phyloP scores from a whole-genome alignment of 257 asterid genomes.

The Solanum piurae region DNA sequence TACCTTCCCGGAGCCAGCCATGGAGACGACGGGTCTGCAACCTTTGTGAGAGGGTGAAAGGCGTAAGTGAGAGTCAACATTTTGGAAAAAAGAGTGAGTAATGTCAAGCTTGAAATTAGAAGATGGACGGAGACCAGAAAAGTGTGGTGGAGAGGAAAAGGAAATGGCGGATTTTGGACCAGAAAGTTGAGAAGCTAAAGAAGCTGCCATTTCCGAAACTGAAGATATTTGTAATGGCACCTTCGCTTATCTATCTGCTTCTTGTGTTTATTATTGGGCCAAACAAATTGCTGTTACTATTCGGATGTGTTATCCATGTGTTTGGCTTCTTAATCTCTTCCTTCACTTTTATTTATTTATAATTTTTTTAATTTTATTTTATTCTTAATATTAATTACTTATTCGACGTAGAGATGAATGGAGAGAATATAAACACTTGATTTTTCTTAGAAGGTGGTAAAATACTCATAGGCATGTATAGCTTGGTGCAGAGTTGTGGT shows the following conservation, averaged over 20 bases:
- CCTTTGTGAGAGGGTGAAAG: slow-evolving; percentile 31
- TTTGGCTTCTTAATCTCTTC: background rate
- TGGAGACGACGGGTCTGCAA: slow-evolving; percentile 58
- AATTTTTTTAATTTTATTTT: no score
- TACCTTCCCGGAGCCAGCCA: slow-evolving; percentile 97
- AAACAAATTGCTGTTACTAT: background rate
- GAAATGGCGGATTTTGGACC: background rate
- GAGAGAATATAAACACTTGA: background rate
- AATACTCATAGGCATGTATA: background rate
- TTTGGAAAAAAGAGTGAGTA: slow-evolving; percentile 39
- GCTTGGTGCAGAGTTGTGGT: background rate
- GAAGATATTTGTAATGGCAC: background rate
- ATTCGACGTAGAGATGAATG: background rate
- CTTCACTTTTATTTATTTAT: no score
- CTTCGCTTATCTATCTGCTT: background rate
- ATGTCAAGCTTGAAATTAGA: slow-evolving; percentile 19
- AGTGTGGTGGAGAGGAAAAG: slow-evolving; percentile 17
- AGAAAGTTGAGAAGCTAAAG: slow-evolving; percentile 23
- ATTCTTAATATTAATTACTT: background rate
- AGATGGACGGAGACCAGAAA: slow-evolving; percentile 63
- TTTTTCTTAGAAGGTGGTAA: background rate
- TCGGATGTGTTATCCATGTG: background rate
- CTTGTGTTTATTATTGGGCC: background rate
- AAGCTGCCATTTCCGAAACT: slow-evolving; percentile 28
- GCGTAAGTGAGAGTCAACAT: slow-evolving; percentile 46